Evolutionary conservation across 1,139 yeast species (phyloP).

Genomic region (Candida sojae): DNA sequence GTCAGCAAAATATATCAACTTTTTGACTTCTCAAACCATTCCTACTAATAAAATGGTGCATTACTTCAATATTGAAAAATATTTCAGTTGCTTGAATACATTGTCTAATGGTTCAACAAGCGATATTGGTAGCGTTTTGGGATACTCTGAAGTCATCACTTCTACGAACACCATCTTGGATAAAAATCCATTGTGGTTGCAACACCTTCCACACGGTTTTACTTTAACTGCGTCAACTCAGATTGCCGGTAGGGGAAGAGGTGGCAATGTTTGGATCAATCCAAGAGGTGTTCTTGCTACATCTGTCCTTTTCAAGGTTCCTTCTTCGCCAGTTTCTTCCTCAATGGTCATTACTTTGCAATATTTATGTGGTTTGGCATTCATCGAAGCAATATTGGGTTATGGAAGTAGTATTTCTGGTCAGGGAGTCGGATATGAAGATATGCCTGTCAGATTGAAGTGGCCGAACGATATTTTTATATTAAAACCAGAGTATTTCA

Average conservation of each 20-base stretch:
- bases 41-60: constrained; percentile 64
- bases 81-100: constrained; percentile 48
- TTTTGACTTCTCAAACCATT: constrained; percentile 40
- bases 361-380: constrained; percentile 80
- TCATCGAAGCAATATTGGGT: constrained; percentile 71
- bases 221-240: constrained; percentile 80
- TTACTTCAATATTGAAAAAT: constrained; percentile 63
- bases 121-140: constrained; percentile 60
- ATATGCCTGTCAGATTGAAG: constrained; percentile 78
- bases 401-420: constrained; percentile 52
- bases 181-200: constrained; percentile 60
- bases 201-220: constrained; percentile 68
- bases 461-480: constrained; percentile 98
- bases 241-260: constrained; percentile 90
- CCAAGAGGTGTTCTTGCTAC: constrained; percentile 91
- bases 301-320: constrained; percentile 68
- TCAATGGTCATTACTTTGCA: constrained; percentile 74
- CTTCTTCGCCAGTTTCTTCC: constrained; percentile 40
- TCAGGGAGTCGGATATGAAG: constrained; percentile 58
- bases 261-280: constrained; percentile 93
- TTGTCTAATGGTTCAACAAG: constrained; percentile 23
- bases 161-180: constrained; percentile 85
- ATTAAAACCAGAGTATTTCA: constrained; percentile 60
- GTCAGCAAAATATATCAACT: constrained; percentile 53
- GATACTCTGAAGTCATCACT: constrained; percentile 88